Base-by-base conservation (phyloP, 2,329 filamentous ascomycete species). In the Talaromyces funiculosus region DNA sequence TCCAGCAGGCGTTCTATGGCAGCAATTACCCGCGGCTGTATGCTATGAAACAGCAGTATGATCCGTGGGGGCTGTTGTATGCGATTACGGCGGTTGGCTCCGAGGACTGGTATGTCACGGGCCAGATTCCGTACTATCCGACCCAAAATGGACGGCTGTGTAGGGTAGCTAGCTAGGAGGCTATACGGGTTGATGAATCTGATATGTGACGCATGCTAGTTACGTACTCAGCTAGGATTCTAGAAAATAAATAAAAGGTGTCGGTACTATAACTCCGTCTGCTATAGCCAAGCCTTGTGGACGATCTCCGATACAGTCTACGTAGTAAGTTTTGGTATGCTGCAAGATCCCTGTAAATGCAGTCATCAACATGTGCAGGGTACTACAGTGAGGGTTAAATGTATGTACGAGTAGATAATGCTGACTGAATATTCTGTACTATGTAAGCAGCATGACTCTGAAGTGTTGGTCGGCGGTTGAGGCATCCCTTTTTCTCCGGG, bases 1-100 rank as follows among this genome's bases (percentile, higher is more conserved):
- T 72, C 64, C 70, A 78, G 67, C 55, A 73, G 26, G 70, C 71
- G 1, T 80, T 79, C 64, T 80, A 76, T 62, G 77, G 78, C 3
- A 62, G 55, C 7, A 79, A 78, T 62, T 80, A 79, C 56, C 63
- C 63, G 0, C 67, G 61, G 2, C 66, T 79, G 22, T 66, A 70
- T 7, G 10, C 62, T 4, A 67, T 80, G 35, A 80, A 80, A 71
- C 64, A 69, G 10, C 73, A 75, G 60, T 79, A 74, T 64, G 78
- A 80, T 64, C 77, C 77, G 9, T 54, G 70, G 1, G 69, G 70
- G 33, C 61, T 78, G 56, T 77, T 78, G 64, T 78, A 76, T 45
- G 74, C 71, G 1, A 64, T 69, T n/a, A 76, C 73, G 61, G 75
- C 69, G 4, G 75, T 77, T 0, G 74, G 75, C 1, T 73, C 69